phyloP scores from a whole-genome alignment of 208 protist species.

The Trypanosoma cruzi region DNA sequence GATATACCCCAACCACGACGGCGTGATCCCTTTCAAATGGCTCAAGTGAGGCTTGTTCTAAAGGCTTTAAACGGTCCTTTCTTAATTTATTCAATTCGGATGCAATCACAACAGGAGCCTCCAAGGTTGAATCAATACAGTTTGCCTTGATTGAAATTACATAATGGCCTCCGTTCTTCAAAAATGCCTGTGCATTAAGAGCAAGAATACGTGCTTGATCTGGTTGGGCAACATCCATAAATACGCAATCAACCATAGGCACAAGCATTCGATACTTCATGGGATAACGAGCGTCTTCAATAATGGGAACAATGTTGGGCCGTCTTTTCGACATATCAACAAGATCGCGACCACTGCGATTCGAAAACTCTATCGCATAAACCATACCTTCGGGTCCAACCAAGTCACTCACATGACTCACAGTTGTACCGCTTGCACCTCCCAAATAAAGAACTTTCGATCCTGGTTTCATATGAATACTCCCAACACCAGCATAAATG shows the following conservation, averaged over 20 bases:
- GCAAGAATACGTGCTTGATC: slow-evolving; percentile 99
- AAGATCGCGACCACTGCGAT: slow-evolving; percentile 99
- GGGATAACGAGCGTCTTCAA: slow-evolving; percentile 99
- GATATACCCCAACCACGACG: slow-evolving; percentile 96
- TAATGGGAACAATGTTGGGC: slow-evolving; percentile 99
- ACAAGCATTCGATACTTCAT: slow-evolving; percentile 99
- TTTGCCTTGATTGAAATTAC: slow-evolving; percentile 99
- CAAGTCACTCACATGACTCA: slow-evolving; percentile 99
- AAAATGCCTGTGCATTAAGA: slow-evolving; percentile 99
- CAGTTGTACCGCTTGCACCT: slow-evolving; percentile 99
- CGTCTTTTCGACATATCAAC: slow-evolving; percentile 99
- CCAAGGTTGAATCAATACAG: slow-evolving; percentile 99
- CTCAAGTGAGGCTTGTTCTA: slow-evolving; percentile 98
- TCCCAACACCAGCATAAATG: slow-evolving; percentile 98
- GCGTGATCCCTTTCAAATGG: slow-evolving; percentile 99
- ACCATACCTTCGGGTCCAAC: slow-evolving; percentile 99
- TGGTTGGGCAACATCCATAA: slow-evolving; percentile 99
- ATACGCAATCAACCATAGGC: slow-evolving; percentile 99
- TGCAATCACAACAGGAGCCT: slow-evolving; percentile 98
- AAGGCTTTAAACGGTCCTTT: slow-evolving; percentile 97
- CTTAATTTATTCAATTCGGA: slow-evolving; percentile 97
- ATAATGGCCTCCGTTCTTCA: slow-evolving; percentile 99
- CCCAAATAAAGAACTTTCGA: slow-evolving; percentile 99
- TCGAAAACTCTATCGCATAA: slow-evolving; percentile 99
- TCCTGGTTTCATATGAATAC: slow-evolving; percentile 98